Conservation (phyloP, 1,139 yeast genomes). For the Spathaspora sp. region DNA sequence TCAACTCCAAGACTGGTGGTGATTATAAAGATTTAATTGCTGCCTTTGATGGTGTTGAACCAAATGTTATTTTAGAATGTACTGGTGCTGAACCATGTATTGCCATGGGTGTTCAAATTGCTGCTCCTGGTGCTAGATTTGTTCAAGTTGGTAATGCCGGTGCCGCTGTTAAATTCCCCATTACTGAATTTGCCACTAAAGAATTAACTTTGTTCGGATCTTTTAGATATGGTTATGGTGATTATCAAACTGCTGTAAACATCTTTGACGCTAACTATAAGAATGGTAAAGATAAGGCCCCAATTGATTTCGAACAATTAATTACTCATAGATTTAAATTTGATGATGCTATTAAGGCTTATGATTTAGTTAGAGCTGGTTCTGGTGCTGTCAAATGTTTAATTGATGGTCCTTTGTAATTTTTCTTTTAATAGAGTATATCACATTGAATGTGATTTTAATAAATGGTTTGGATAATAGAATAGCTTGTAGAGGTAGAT, state of each 20-base stretch:
- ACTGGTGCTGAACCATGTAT: slow-evolving; percentile 75
- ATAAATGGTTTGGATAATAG: slow-evolving; percentile 1
- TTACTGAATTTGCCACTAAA: slow-evolving; percentile 66
- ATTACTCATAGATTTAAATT: slow-evolving; percentile 78
- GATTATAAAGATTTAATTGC: slow-evolving; percentile 27
- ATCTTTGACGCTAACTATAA: slow-evolving; percentile 60
- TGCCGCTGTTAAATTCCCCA: slow-evolving; percentile 68
- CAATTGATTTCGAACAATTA: slow-evolving; percentile 50
- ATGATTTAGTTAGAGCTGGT: slow-evolving; percentile 60
- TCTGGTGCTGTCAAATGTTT: slow-evolving; percentile 45
- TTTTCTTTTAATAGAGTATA: neutral
- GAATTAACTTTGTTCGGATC: slow-evolving; percentile 73
- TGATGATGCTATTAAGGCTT: slow-evolving; percentile 77
- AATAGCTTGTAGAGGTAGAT: too few species aligned
- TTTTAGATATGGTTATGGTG: slow-evolving; percentile 80
- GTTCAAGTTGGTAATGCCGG: slow-evolving; percentile 81
- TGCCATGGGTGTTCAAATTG: slow-evolving; percentile 56
- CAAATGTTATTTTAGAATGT: slow-evolving; percentile 67
- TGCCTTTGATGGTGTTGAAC: slow-evolving; percentile 45
- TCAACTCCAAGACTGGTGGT: slow-evolving; percentile 53
- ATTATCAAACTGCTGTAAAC: slow-evolving; percentile 72
- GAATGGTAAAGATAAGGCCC: slow-evolving; percentile 53
- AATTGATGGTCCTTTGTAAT: slow-evolving; percentile 46
- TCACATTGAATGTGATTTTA: slow-evolving; percentile 5
- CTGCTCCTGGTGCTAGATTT: slow-evolving; percentile 62